These are phyloP conservation scores for Cenchrus purpureus DNA, from an alignment of 176 grass and related monocot genomes.

Conservation along the genomic window DNA sequence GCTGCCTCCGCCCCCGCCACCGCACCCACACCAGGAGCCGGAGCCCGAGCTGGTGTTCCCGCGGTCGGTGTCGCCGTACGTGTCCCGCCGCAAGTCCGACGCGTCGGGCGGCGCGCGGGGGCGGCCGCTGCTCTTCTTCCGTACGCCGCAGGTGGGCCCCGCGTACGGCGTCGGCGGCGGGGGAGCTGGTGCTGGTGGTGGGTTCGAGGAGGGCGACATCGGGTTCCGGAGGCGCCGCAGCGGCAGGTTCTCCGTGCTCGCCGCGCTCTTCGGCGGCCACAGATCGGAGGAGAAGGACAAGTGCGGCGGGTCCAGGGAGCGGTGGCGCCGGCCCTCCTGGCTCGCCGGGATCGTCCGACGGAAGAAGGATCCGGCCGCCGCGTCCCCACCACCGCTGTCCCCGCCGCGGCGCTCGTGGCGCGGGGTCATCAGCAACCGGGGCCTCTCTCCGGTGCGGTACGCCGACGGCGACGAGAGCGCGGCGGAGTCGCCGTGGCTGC, in stretches of 20 bases:
- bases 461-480: background rate
- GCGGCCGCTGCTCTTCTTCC: conserved; percentile 59
- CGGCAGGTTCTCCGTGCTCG: conserved; percentile 54
- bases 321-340: conserved; percentile 64
- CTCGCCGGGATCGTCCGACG: conserved; percentile 45
- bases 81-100: conserved; percentile 51
- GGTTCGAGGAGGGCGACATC: conserved; percentile 50
- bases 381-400: background rate
- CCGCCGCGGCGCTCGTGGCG: conserved; percentile 33
- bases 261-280: conserved; percentile 60
- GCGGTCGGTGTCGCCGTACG: conserved; percentile 61
- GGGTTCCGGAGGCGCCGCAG: conserved; percentile 36
- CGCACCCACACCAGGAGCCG: background rate
- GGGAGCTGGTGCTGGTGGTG: background rate
- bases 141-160: conserved; percentile 71
- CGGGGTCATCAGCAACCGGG: conserved; percentile 49
- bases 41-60: conserved; percentile 28
- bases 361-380: conserved; percentile 23
- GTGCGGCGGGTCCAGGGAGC: background rate
- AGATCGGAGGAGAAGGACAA: conserved; percentile 26
- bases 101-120: conserved; percentile 15
- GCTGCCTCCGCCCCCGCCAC: background rate
- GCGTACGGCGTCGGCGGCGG: conserved; percentile 25
- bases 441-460: conserved; percentile 54
- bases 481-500: conserved; percentile 50